Percentiles rank a stretch among this genome's conserved stretches.
phyloP scores from a whole-genome alignment of 1,139 yeast genomes.

The Hemisphaericaspora xylofermentans region DNA sequence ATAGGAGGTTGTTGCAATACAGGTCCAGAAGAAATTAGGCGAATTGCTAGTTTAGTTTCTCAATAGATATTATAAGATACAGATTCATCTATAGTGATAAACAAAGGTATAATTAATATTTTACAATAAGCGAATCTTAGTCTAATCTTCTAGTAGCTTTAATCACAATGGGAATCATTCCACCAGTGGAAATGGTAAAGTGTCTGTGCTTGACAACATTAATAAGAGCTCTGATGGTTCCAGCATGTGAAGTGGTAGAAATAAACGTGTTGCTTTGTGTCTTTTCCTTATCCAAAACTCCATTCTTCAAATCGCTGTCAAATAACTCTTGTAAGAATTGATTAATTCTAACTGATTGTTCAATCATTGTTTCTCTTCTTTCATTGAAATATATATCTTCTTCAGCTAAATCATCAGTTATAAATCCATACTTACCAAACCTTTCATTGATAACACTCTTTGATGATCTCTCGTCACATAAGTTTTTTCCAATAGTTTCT shows the following conservation, averaged over 20 bases:
- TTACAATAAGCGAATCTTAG: neutral
- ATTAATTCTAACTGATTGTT: slow-evolving; percentile 52
- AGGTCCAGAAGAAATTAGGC: slow-evolving; percentile 42
- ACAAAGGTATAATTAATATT: neutral
- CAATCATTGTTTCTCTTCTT: slow-evolving; percentile 29
- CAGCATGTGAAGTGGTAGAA: slow-evolving; percentile 62
- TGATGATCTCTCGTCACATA: slow-evolving; percentile 47
- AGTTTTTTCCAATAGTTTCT: slow-evolving; percentile 66
- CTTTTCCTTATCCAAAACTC: slow-evolving; percentile 20
- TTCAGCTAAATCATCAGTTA: slow-evolving; percentile 48
- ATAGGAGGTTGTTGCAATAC: slow-evolving; percentile 65
- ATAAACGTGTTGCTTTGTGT: slow-evolving; percentile 33
- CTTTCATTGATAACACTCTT: slow-evolving; percentile 15
- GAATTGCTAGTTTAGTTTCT: slow-evolving; percentile 1
- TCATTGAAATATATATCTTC: slow-evolving; percentile 61
- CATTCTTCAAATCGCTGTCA: slow-evolving; percentile 10
- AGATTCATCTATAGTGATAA: no score
- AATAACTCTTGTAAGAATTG: slow-evolving; percentile 48
- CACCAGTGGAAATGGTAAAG: slow-evolving; percentile 55
- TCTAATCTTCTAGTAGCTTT: slow-evolving; percentile 31
- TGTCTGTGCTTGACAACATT: slow-evolving; percentile 53
- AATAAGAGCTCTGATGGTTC: slow-evolving; percentile 54
- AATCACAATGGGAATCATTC: slow-evolving; percentile 60
- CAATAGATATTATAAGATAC: neutral
- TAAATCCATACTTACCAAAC: slow-evolving; percentile 26